Percentiles rank a stretch among this genome's conserved stretches.
These are phyloP conservation scores for Hemerocallis citrina DNA, from an alignment of 106 monocot species.

Conservation along the genomic window DNA sequence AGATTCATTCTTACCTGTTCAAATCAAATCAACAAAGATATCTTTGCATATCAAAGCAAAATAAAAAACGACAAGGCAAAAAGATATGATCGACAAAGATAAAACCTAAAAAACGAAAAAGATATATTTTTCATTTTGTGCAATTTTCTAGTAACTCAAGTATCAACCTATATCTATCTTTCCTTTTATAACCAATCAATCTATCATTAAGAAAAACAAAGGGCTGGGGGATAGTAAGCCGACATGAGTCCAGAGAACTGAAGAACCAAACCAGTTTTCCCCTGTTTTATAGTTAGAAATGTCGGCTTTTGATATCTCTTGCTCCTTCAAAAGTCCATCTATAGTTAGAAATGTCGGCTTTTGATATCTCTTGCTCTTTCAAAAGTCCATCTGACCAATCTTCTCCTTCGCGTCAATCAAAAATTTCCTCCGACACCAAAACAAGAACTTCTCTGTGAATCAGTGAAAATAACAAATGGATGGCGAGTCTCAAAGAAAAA, in stretches of 20 bases:
- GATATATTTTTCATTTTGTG: constrained; percentile 3
- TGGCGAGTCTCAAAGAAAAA: no score
- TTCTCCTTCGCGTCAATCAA: not conserved
- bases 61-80: no score
- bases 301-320: not conserved
- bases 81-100: no score
- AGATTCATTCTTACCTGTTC: no score
- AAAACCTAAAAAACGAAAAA: no score
- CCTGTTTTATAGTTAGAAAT: not conserved
- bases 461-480: not conserved
- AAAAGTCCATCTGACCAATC: not conserved
- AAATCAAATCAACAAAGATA: no score
- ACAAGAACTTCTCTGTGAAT: not conserved
- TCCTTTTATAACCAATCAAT: constrained; percentile 1
- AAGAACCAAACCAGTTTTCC: constrained; percentile 4
- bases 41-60: no score
- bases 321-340: not conserved
- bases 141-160: constrained; percentile 7
- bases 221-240: not conserved
- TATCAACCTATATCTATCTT: not conserved
- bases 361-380: not conserved
- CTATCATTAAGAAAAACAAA: not conserved
- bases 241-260: not conserved
- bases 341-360: not conserved
- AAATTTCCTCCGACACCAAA: not conserved